Base-by-base conservation (phyloP, 106 monocot species). In the Triglochin maritima region DNA sequence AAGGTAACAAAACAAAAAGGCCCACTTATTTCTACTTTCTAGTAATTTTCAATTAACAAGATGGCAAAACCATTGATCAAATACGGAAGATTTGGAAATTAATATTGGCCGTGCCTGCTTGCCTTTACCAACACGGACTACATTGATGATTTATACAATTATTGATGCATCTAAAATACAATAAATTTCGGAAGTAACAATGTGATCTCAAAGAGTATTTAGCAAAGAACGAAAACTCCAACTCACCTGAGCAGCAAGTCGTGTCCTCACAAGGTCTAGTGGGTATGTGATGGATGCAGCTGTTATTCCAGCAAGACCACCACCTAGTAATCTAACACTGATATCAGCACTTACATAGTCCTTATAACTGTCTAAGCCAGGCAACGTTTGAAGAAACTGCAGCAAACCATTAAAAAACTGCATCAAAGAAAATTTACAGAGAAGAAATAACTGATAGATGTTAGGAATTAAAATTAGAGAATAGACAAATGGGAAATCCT, bases 241-340 rank as follows among this genome's bases (percentile, higher is more conserved):
- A 59, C 17, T 76, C 63, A 89, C 93, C 89, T 94, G 93, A 74
- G 93, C 89, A 44, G 93, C 93, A 72, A 94, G 84, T 45, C 93
- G 86, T 14, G 93, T 94, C 69, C 93, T 83, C 57, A 94, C 93
- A 64, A 94, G 78, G 63, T 94, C 93, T 69, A 94, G 72, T 68
- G 93, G 93, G 64, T 94, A 94, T 9, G 93, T 94, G 17, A 94
- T 66, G 7, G 93, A 78, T 71, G 93, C 93, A 76, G 89, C 86
- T 46, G 93, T 94, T 68, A 94, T 82, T 80, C 93, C 93, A 71
- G 93, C 72, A 53, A 94, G 62, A 59, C 89, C 93, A 66, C 93
- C 93, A 54, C 80, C 79, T 0, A 89, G 15, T 70, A 94, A 76
- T 63, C 82, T 57, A 11, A 94, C 74, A 72, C 72, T 74, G 44